A percentile compares a stretch with the other conserved stretches of the same genome.
Evolutionary conservation across 1,284 basidiomycete genomes (phyloP).

Genomic region (Fomitiporia mediterranea): DNA sequence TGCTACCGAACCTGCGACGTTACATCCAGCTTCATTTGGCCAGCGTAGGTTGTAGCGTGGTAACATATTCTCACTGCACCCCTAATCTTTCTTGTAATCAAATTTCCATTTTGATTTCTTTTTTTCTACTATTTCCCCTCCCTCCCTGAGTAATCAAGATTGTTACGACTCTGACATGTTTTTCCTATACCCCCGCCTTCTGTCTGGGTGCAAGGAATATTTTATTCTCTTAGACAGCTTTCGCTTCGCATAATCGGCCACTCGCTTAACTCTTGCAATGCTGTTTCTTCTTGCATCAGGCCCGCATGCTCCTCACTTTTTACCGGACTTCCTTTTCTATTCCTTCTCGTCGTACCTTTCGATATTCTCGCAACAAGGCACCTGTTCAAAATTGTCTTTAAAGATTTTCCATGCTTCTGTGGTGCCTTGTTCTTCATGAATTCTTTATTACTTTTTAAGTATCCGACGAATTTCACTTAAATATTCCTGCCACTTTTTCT

Average conservation of each 20-base stretch:
- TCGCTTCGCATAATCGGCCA: background rate
- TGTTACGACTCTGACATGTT: background rate
- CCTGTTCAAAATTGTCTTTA: too few species aligned
- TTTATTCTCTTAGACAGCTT: background rate
- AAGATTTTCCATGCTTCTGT: constrained; percentile 10
- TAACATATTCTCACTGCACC: too few species aligned
- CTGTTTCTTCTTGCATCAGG: background rate
- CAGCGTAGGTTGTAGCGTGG: constrained; percentile 1
- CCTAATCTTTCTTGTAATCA: too few species aligned
- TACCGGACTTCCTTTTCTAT: too few species aligned
- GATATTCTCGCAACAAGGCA: background rate
- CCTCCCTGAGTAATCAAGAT: background rate
- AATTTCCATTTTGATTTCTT: background rate
- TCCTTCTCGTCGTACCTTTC: background rate
- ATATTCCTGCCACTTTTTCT: too few species aligned
- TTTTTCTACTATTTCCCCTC: background rate
- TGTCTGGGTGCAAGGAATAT: background rate
- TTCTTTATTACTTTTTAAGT: too few species aligned
- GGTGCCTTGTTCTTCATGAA: too few species aligned
- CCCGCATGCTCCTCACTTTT: background rate
- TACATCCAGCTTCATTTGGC: background rate
- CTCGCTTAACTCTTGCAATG: constrained; percentile 3
- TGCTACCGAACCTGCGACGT: background rate
- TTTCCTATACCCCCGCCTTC: background rate
- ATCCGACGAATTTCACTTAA: too few species aligned